phyloP scores from a whole-genome alignment of 805 yeast genomes.

The Suhomyces faveliae region DNA sequence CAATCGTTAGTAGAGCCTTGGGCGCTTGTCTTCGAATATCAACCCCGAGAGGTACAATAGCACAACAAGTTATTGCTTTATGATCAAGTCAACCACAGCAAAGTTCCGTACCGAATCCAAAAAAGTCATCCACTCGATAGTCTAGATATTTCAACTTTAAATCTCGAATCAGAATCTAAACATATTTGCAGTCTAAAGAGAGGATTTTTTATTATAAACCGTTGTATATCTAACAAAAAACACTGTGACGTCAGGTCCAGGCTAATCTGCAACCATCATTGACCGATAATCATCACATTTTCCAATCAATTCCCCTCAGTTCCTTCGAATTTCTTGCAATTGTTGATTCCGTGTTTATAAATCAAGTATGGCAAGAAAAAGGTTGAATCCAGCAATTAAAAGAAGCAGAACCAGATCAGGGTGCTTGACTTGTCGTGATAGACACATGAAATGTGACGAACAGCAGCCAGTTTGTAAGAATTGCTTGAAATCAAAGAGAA shows the following conservation, averaged over 20 bases:
- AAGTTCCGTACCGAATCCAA: background rate
- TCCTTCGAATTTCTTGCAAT: background rate
- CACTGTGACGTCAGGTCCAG: background rate
- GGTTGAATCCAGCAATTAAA: conserved; percentile 24
- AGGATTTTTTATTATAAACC: background rate
- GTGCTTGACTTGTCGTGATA: conserved; percentile 60
- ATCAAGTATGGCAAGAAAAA: conserved; percentile 23
- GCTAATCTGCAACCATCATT: background rate
- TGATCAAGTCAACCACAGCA: background rate
- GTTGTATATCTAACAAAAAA: background rate
- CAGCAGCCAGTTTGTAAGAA: conserved; percentile 59
- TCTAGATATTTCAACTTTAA: background rate
- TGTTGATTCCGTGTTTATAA: background rate
- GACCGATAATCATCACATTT: background rate
- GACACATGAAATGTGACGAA: conserved; percentile 70
- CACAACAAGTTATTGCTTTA: background rate
- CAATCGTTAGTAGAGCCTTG: background rate
- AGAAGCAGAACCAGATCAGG: conserved; percentile 47
- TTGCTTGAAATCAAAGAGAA: conserved; percentile 48
- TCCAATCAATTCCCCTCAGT: background rate
- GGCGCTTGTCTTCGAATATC: background rate
- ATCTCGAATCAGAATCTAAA: background rate
- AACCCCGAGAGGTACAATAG: background rate
- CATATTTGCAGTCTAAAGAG: background rate
- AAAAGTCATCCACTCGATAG: background rate